Percentiles rank a stretch among this genome's conserved stretches.
These are phyloP conservation scores for Selenicereus undatus DNA, from an alignment of 148 eudicot genomes.

Conservation along the genomic window DNA sequence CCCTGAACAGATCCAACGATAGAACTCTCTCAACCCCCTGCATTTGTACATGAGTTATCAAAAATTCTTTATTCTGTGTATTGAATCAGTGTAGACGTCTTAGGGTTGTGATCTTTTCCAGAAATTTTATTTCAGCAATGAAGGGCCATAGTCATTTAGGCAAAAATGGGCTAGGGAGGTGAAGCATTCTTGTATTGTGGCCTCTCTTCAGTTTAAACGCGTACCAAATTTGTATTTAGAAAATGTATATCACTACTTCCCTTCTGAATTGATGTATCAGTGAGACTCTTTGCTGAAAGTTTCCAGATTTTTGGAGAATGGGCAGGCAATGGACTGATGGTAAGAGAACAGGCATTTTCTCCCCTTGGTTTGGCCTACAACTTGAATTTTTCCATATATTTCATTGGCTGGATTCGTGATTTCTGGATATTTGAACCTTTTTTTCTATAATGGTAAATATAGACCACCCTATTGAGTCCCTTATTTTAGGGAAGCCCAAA, in stretches of 20 bases:
- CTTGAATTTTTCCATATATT: not conserved
- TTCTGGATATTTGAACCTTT: no score
- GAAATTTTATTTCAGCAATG: conserved; percentile 18
- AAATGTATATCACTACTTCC: conserved; percentile 19
- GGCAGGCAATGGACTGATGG: not conserved
- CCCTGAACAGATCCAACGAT: conserved; percentile 69
- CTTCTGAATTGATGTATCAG: conserved; percentile 6
- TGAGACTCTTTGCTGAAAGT: not conserved
- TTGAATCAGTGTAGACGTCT: conserved; percentile 22
- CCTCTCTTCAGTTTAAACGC: conserved; percentile 14
- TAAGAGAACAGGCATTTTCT: not conserved
- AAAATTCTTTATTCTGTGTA: conserved; percentile 28
- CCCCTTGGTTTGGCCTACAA: not conserved
- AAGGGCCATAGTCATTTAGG: conserved; percentile 10
- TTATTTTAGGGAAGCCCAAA: no score
- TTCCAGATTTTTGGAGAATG: conserved; percentile 1
- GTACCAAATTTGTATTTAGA: conserved; percentile 16
- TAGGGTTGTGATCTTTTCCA: conserved; percentile 16
- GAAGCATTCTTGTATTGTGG: conserved; percentile 22
- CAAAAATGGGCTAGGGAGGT: conserved; percentile 15
- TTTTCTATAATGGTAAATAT: no score
- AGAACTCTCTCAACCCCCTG: conserved; percentile 15
- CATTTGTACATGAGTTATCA: conserved; percentile 24
- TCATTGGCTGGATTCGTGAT: not conserved
- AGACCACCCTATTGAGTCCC: no score